These are phyloP conservation scores for Tillandsia leiboldiana DNA, from an alignment of 176 grass and related monocot genomes.

Conservation along the genomic window DNA sequence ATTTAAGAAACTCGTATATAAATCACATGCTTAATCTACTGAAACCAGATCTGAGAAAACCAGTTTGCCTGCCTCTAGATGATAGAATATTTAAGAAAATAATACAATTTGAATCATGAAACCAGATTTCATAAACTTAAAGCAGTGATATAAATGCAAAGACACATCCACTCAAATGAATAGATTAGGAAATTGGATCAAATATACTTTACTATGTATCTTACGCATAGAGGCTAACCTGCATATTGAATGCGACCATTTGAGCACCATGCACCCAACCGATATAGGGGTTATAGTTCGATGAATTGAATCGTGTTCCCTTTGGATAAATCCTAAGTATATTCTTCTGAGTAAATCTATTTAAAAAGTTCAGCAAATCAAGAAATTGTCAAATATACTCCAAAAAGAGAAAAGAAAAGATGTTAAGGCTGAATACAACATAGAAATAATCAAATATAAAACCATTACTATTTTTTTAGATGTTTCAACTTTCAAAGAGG, in stretches of 20 bases:
- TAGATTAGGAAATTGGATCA: not conserved
- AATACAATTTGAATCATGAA: not conserved
- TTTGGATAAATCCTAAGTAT: conserved; percentile 20
- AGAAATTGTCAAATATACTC: not conserved
- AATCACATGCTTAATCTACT: not conserved
- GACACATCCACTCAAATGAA: not conserved
- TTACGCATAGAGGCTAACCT: conserved; percentile 8
- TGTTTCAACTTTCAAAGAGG: not conserved
- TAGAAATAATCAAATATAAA: not conserved
- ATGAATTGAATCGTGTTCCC: conserved; percentile 19
- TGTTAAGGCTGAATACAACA: not conserved
- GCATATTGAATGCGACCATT: conserved; percentile 31
- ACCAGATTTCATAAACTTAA: not conserved
- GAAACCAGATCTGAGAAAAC: not conserved
- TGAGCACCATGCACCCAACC: conserved; percentile 26
- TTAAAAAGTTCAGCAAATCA: not conserved
- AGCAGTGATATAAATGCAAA: not conserved
- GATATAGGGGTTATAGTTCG: conserved; percentile 22
- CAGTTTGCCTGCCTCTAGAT: not conserved
- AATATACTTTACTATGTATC: not conserved
- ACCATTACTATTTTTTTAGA: not conserved
- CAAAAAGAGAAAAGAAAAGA: not conserved
- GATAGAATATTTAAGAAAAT: not conserved
- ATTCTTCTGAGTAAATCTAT: conserved; percentile 22
- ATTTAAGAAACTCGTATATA: not conserved